These are phyloP conservation scores for Phytopythium chamaehyphon DNA, from an alignment of 352 stramenopile genomes.

Conservation along the genomic window DNA sequence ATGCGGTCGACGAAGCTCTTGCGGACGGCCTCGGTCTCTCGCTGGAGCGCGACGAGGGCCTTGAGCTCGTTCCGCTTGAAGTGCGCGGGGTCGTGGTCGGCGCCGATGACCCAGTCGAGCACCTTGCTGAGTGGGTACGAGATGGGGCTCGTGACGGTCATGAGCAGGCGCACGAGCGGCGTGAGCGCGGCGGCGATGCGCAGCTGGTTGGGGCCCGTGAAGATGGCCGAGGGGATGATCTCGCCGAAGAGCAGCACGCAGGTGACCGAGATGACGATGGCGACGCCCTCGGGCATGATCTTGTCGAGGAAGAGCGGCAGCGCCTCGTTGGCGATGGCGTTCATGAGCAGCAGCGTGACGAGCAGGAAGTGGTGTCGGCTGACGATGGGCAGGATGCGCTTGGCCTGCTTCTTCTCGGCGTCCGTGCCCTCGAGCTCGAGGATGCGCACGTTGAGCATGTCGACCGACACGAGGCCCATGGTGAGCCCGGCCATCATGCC, in stretches of 20 bases:
- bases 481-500: slow-evolving; percentile 77
- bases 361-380: slow-evolving; percentile 90
- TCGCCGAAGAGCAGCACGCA: slow-evolving; percentile 95
- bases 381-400: slow-evolving; percentile 85
- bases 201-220: slow-evolving; percentile 93
- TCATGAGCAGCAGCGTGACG: slow-evolving; percentile 94
- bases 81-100: slow-evolving; percentile 62
- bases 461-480: slow-evolving; percentile 68
- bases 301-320: slow-evolving; percentile 93
- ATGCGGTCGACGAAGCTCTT: slow-evolving; percentile 28
- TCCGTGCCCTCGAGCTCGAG: slow-evolving; percentile 69
- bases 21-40: slow-evolving; percentile 42
- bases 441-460: slow-evolving; percentile 81
- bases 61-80: slow-evolving; percentile 91
- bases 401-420: slow-evolving; percentile 70
- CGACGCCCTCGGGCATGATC: slow-evolving; percentile 75
- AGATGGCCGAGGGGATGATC: slow-evolving; percentile 93
- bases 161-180: slow-evolving; percentile 83
- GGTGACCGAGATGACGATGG: slow-evolving; percentile 93
- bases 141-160: slow-evolving; percentile 86
- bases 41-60: slow-evolving; percentile 80
- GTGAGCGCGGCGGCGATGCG: slow-evolving; percentile 77
- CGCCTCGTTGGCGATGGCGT: slow-evolving; percentile 91
- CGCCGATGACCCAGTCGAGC: slow-evolving; percentile 85
- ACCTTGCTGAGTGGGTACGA: slow-evolving; percentile 89